phyloP scores from a whole-genome alignment of 2,329 filamentous ascomycete genomes.

The Aspergillus niger region DNA sequence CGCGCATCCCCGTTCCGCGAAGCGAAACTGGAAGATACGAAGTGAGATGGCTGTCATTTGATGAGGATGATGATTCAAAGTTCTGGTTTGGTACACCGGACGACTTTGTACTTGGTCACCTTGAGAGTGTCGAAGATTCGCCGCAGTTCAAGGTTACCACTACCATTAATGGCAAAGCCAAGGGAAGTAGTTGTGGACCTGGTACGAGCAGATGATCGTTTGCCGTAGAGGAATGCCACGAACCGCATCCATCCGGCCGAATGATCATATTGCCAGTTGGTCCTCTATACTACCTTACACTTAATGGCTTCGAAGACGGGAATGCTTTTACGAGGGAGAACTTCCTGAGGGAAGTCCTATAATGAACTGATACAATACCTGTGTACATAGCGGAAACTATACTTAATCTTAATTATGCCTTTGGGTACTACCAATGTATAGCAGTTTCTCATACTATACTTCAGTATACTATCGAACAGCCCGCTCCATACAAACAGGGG shows the following conservation, averaged over 20 bases:
- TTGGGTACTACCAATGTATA: not conserved
- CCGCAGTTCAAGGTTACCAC: slow-evolving; percentile 33
- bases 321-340: not conserved
- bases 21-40: slow-evolving; percentile 41
- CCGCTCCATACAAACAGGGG: not conserved
- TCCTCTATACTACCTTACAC: not conserved
- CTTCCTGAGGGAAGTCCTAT: too few species aligned
- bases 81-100: slow-evolving; percentile 42
- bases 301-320: not conserved
- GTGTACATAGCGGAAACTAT: not conserved
- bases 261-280: too few species aligned
- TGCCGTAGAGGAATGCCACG: not conserved
- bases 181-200: slow-evolving; percentile 19
- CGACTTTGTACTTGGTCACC: slow-evolving; percentile 37
- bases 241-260: not conserved
- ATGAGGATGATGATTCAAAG: slow-evolving; percentile 23
- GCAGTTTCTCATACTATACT: too few species aligned
- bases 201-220: slow-evolving; percentile 21
- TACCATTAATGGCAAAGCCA: slow-evolving; percentile 28
- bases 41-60: slow-evolving; percentile 33
- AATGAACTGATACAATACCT: not conserved
- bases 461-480: too few species aligned
- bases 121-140: slow-evolving; percentile 26
- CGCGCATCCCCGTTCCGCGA: slow-evolving; percentile 33
- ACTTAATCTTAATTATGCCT: not conserved